Base-by-base conservation (phyloP, 1,284 basidiomycete genomes). In the Cutaneotrichosporon sp. region DNA sequence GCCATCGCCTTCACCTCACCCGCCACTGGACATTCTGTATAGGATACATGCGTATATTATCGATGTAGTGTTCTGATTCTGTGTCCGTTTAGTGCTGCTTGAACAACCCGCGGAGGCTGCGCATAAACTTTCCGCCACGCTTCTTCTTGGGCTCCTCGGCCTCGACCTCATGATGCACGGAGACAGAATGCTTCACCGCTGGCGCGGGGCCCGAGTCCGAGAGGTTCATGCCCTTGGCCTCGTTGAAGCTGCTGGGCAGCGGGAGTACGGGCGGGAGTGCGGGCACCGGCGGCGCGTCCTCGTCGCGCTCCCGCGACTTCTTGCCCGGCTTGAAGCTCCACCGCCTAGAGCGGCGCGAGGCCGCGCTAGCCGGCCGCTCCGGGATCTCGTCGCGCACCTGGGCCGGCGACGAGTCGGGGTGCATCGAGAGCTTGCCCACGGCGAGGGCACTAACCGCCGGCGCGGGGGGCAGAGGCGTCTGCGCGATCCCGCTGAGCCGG, bases 121-220 rank as follows among this genome's bases (percentile, higher is more conserved):
- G 47, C 47, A 49, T 49, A n/a, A 49, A 49, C 47, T 49, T 50
- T 11, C 47, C 47, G 3, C 47, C 47, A 18, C n/a, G 16, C 27
- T 31, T 50, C 47, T 27, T 29, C 47, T 50, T 46, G 45, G 43
- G 20, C 43, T 25, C 22, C 9, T 46, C 45, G 4, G 11, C 24
- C 22, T 46, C 45, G 3, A 13, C 22, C 22, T 10, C 13, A 11
- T 4, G 9, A 3, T 46, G 45, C 6, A 25, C 11, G 14, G 45
- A 11, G 11, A 25, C 22, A 5, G 45, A 7, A 2, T 10, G 4
- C 2, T 6, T 22, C 22, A 11, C 13, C 9, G 22, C 14, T 10
- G 45, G 16, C 38, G 6, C 6, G 18, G 18, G 16, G 5, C 1
- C 16, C 18, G 38, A 42, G 16, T n/a, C 38, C 27, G 47, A 29